A percentile compares a stretch with the other conserved stretches of the same genome.
Evolutionary conservation across 192 early-diverging fungal species (phyloP).

Genomic region (Fimicolochytrium jonesii): DNA sequence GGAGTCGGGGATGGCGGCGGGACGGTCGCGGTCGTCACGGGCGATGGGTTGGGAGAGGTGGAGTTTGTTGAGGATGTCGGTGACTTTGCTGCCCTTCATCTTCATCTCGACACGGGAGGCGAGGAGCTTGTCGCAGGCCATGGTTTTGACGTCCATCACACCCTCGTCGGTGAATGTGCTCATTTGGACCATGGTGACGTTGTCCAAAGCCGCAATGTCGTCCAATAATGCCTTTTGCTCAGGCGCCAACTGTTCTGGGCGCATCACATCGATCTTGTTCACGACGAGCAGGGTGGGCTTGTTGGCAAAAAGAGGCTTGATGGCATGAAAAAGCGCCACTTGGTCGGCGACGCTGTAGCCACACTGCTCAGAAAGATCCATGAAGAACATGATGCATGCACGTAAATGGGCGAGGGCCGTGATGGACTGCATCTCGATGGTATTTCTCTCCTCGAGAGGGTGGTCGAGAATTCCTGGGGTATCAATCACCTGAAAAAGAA

Average conservation of each 20-base stretch:
- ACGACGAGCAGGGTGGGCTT: slow-evolving; percentile 93
- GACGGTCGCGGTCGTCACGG: slow-evolving; percentile 75
- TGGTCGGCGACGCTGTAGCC: slow-evolving; percentile 95
- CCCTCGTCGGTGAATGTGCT: slow-evolving; percentile 92
- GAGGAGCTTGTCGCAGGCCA: slow-evolving; percentile 90
- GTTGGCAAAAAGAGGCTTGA: slow-evolving; percentile 98
- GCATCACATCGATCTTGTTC: slow-evolving; percentile 92
- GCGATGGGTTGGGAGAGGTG: slow-evolving; percentile 86
- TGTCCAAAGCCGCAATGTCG: slow-evolving; percentile 59
- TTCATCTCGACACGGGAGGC: slow-evolving; percentile 92
- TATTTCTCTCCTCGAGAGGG: slow-evolving; percentile 98
- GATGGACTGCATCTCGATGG: slow-evolving; percentile 99
- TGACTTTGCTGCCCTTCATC: slow-evolving; percentile 85
- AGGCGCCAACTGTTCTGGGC: slow-evolving; percentile 70
- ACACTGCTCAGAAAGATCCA: slow-evolving; percentile 97
- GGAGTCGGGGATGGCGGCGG: slow-evolving; percentile 75
- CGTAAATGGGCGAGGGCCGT: slow-evolving; percentile 98
- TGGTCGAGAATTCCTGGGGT: slow-evolving; percentile 99
- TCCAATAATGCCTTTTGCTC: slow-evolving; percentile 76
- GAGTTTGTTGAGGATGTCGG: slow-evolving; percentile 90
- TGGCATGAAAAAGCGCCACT: slow-evolving; percentile 82
- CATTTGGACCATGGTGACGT: slow-evolving; percentile 74
- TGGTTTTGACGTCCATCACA: slow-evolving; percentile 93
- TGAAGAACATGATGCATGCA: slow-evolving; percentile 94
- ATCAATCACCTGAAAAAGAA: slow-evolving; percentile 82